Base-by-base conservation (phyloP, 1,284 basidiomycete genomes). In the Cutaneotrichosporon spelunceum region DNA sequence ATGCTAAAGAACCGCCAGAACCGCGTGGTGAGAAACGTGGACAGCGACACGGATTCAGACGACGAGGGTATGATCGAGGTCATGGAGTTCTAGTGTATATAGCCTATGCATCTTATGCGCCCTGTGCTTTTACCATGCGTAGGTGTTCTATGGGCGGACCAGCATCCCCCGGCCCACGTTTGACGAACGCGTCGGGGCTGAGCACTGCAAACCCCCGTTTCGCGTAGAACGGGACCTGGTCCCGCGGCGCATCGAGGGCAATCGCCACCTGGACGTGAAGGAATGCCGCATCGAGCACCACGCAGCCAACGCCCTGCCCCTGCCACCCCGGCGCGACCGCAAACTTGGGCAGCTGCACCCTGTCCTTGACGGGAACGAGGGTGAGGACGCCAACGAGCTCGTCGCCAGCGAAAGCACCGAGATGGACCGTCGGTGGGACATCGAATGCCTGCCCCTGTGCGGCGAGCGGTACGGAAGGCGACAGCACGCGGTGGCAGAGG, bases 321-420 rank as follows among this genome's bases (percentile, higher is more conserved):
- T 71, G 73, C 7, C 65, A 52, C 3, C 16, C 7, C 3, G 61
- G 59, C 11, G 60, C 56, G 3, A 73, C 66, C 11, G 66, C 73
- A 53, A 75, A 71, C 56, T 73, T 73, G 55, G 63, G 69, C 29
- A 75, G 64, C 56, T 75, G 71, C 13, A 64, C 53, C 36, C 13
- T 13, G 9, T 67, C 62, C 4, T 16, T 9, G 14, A 19, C 14
- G 49, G 29, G 16, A 6, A 64, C 65, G 19, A 73, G 56, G 4
- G 72, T 72, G 21, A 71, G 53, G 54, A 63, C 36, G 4, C 56
- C 69, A 19, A 21, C 70, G 56, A 3, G 67, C 61, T 24, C 53
- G 36, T 13, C 1, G 21, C 9, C 3, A 24, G 64, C 53, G 56
- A 69, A 72, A 16, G 65, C 65, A 23, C 71, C 71, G 19, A 68